A percentile compares a stretch with the other conserved stretches of the same genome.
phyloP scores from a whole-genome alignment of 805 yeast genomes.

The Candida insectorum region DNA sequence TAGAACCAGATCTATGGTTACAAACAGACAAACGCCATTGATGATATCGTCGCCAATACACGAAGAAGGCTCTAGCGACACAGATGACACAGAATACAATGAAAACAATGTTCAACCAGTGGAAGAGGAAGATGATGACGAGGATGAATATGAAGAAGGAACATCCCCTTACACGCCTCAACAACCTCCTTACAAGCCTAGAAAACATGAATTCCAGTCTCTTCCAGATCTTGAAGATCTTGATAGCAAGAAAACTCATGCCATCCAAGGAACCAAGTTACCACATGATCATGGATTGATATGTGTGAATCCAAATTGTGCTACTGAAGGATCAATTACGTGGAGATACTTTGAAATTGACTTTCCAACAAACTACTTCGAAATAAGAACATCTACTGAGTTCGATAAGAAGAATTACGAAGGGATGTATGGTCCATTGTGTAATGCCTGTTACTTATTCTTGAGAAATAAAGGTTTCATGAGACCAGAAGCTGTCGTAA shows the following conservation, averaged over 20 bases:
- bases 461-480: slow-evolving; percentile 41
- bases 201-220: slow-evolving; percentile 25
- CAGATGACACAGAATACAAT: slow-evolving; percentile 40
- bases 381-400: slow-evolving; percentile 32
- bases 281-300: slow-evolving; percentile 38
- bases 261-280: slow-evolving; percentile 35
- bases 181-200: slow-evolving; percentile 33
- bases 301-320: slow-evolving; percentile 41
- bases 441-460: slow-evolving; percentile 45
- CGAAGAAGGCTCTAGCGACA: slow-evolving; percentile 34
- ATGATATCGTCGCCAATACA: slow-evolving; percentile 40
- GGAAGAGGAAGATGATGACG: slow-evolving; percentile 25
- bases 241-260: slow-evolving; percentile 41
- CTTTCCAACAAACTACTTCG: slow-evolving; percentile 34
- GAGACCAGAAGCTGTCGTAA: slow-evolving; percentile 46
- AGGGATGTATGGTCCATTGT: slow-evolving; percentile 46
- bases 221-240: slow-evolving; percentile 43
- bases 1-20: slow-evolving; percentile 42
- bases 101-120: slow-evolving; percentile 18
- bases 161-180: slow-evolving; percentile 40
- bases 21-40: slow-evolving; percentile 21
- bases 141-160: slow-evolving; percentile 20
- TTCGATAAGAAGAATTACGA: slow-evolving; percentile 40
- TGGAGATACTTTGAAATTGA: slow-evolving; percentile 45
- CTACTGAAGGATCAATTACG: slow-evolving; percentile 34